A percentile compares a stretch with the other conserved stretches of the same genome.
Evolutionary conservation across 179 eudicot genomes (phyloP).

Genomic region (Silene vulgaris): DNA sequence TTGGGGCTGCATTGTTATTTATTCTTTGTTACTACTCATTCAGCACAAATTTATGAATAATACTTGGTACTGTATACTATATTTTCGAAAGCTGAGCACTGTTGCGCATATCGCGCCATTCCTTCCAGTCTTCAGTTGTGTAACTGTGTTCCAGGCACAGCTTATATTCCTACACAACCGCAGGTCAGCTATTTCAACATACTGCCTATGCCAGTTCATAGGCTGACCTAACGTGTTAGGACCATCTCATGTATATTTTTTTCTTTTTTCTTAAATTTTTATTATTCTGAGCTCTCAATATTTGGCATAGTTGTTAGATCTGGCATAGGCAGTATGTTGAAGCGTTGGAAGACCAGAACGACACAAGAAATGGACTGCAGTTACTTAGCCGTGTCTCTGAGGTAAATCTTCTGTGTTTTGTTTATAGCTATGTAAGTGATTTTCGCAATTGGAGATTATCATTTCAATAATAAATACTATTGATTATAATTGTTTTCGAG

Average conservation of each 20-base stretch:
- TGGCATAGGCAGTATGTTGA: neutral
- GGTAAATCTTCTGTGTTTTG: neutral
- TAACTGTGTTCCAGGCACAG: neutral
- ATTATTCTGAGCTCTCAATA: neutral
- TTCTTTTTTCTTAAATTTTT: no score
- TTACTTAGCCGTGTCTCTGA: neutral
- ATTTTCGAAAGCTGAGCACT: neutral
- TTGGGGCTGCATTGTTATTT: neutral
- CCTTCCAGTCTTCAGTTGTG: neutral
- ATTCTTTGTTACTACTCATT: neutral
- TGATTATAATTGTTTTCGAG: neutral
- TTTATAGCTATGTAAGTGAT: neutral
- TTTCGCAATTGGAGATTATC: neutral
- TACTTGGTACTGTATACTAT: neutral
- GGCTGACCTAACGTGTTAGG: neutral
- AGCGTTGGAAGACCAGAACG: constrained; percentile 1
- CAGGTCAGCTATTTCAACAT: neutral
- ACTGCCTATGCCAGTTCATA: no score
- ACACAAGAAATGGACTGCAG: neutral
- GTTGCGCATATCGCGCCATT: neutral
- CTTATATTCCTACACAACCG: neutral
- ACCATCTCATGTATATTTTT: neutral
- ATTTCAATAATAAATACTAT: neutral
- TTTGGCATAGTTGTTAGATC: neutral
- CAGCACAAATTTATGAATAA: neutral